A percentile compares a stretch with the other conserved stretches of the same genome.
These are phyloP conservation scores for Pyracantha coccinea DNA, from an alignment of 331 rosid genomes.

Conservation along the genomic window DNA sequence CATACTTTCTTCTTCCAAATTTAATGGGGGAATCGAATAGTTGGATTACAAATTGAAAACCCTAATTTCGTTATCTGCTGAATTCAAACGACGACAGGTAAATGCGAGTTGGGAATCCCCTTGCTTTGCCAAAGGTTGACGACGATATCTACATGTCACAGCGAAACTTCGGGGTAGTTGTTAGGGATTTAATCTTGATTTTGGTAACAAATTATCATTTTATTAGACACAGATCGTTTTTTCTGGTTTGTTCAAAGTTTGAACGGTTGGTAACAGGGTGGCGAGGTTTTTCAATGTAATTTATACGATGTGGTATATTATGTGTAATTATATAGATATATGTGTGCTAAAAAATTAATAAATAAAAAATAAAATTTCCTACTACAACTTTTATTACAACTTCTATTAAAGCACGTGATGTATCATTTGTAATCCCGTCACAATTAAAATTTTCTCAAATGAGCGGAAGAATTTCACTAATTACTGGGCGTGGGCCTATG, in stretches of 20 bases:
- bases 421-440: too few species aligned
- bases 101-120: neutral
- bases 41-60: neutral
- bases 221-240: neutral
- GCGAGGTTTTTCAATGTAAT: too few species aligned
- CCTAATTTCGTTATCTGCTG: neutral
- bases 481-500: too few species aligned
- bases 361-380: too few species aligned
- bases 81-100: neutral
- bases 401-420: too few species aligned
- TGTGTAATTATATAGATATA: too few species aligned
- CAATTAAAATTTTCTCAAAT: too few species aligned
- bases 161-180: neutral
- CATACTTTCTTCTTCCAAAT: conserved; percentile 25
- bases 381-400: too few species aligned
- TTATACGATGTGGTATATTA: too few species aligned
- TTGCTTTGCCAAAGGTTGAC: neutral
- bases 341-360: too few species aligned
- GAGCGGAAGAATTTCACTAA: too few species aligned
- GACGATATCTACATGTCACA: neutral
- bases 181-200: too few species aligned
- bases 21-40: neutral
- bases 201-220: neutral
- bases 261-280: neutral
- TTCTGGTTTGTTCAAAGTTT: neutral